Percentiles rank a stretch among this genome's conserved stretches.
These are phyloP conservation scores for Mallotus japonicus DNA, from an alignment of 441 rosid species.

Conservation along the genomic window DNA sequence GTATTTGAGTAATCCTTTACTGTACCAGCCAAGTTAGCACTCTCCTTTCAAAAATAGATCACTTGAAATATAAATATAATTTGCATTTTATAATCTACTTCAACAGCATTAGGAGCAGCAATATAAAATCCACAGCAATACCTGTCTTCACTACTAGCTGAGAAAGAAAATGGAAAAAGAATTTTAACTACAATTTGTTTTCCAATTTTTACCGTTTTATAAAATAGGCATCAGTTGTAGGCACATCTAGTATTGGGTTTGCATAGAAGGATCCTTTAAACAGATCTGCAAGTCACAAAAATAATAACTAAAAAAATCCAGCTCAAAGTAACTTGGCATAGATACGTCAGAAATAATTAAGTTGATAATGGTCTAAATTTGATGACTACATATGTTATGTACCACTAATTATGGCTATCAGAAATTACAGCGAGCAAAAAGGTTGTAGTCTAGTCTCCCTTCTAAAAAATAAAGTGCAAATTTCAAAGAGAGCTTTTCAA, in stretches of 20 bases:
- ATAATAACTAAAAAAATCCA: neutral
- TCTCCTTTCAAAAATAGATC: conserved; percentile 4
- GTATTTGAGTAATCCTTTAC: neutral
- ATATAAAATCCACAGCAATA: conserved; percentile 17
- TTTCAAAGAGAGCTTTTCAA: neutral
- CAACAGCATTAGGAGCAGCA: neutral
- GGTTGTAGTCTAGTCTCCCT: neutral
- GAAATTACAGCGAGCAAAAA: conserved; percentile 2
- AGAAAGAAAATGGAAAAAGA: conserved; percentile 17
- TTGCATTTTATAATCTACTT: conserved; percentile 9
- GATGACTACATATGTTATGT: neutral
- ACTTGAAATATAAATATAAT: neutral
- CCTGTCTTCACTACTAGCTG: neutral
- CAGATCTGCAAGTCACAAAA: conserved; percentile 49
- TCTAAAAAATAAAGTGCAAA: neutral
- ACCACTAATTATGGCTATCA: neutral
- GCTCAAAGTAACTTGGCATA: conserved; percentile 5
- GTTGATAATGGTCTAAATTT: neutral
- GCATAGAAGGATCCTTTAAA: conserved; percentile 91
- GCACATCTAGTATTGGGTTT: conserved; percentile 73
- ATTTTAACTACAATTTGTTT: neutral
- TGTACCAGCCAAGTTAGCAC: neutral
- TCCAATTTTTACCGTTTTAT: conserved; percentile 50
- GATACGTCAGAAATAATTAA: neutral
- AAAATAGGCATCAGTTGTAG: conserved; percentile 52